Percentiles rank a stretch among this genome's conserved stretches.
These are phyloP conservation scores for Penicillium canariense DNA, from an alignment of 495 filamentous ascomycete genomes.

Conservation along the genomic window DNA sequence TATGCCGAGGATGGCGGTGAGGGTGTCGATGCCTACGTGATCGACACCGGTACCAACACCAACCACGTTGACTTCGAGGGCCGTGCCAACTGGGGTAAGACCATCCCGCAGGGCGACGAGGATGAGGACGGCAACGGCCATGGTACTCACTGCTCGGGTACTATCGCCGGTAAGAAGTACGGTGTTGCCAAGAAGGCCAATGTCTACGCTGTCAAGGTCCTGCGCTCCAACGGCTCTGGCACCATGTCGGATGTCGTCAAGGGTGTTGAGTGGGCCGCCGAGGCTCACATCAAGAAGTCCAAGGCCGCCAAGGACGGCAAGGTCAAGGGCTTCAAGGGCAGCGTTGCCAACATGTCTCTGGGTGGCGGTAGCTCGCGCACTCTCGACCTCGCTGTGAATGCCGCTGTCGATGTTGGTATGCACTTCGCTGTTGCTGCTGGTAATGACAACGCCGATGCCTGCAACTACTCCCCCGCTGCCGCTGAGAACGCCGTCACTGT, in stretches of 20 bases:
- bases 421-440: conserved; percentile 98
- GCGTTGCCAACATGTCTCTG: conserved; percentile 98
- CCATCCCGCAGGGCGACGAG: conserved; percentile 77
- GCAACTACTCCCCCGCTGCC: conserved; percentile 98
- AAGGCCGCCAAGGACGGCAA: conserved; percentile 75
- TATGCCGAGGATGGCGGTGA: conserved; percentile 89
- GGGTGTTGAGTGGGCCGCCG: conserved; percentile 94
- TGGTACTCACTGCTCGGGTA: conserved; percentile 99
- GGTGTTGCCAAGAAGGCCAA: conserved; percentile 99
- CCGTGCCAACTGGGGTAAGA: conserved; percentile 95
- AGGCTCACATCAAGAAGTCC: conserved; percentile 69
- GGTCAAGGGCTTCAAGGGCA: conserved; percentile 94
- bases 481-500: conserved; percentile 93
- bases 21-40: conserved; percentile 98
- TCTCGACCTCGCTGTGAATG: conserved; percentile 90
- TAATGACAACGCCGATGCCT: conserved; percentile 97
- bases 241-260: conserved; percentile 98
- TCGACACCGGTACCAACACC: conserved; percentile 94
- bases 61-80: conserved; percentile 97
- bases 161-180: conserved; percentile 95
- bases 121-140: conserved; percentile 97
- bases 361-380: conserved; percentile 92
- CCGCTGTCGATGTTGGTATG: conserved; percentile 83
- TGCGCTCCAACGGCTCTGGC: conserved; percentile 94
- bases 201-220: conserved; percentile 95